A percentile compares a stretch with the other conserved stretches of the same genome.
Conservation (phyloP, 2,329 filamentous ascomycete genomes). For the Trichoderma lentiforme region DNA sequence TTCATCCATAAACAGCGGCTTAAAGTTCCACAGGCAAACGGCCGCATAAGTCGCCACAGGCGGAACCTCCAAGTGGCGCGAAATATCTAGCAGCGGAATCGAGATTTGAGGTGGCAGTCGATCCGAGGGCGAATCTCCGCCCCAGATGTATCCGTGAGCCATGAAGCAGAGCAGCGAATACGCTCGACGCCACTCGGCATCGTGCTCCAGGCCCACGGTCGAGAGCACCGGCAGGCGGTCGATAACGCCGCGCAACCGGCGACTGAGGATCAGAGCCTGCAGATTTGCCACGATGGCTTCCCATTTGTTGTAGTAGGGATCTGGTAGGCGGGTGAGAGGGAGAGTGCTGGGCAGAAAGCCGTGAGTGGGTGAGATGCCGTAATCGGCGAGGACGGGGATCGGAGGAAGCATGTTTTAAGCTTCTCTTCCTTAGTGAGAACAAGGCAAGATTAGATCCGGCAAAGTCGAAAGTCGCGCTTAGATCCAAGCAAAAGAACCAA, state of each 20-base stretch:
- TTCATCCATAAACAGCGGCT: conserved; percentile 82
- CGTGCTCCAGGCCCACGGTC: conserved; percentile 74
- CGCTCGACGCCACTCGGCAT: conserved; percentile 89
- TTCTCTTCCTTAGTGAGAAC: not conserved
- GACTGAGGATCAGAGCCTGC: conserved; percentile 81
- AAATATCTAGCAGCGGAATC: conserved; percentile 75
- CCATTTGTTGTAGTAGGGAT: conserved; percentile 94
- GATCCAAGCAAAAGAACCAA: not conserved
- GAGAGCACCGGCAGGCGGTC: conserved; percentile 80
- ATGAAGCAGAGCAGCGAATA: conserved; percentile 90
- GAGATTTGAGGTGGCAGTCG: conserved; percentile 77
- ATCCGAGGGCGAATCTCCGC: conserved; percentile 78
- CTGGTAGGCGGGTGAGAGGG: conserved; percentile 75
- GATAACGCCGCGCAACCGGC: conserved; percentile 74
- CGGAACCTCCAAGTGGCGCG: conserved; percentile 75
- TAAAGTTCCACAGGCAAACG: conserved; percentile 94
- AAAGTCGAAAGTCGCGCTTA: not conserved
- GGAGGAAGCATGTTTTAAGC: conserved; percentile 51
- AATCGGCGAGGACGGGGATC: conserved; percentile 66
- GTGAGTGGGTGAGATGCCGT: conserved; percentile 72
- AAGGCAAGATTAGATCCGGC: not conserved
- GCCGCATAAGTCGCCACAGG: conserved; percentile 93
- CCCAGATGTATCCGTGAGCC: conserved; percentile 94
- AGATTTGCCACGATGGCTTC: conserved; percentile 82
- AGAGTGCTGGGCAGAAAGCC: conserved; percentile 84